Percentiles rank a stretch among this genome's conserved stretches.
These are phyloP conservation scores for Stachybotrys chlorohalonatus DNA, from an alignment of 2,329 filamentous ascomycete species.

Conservation along the genomic window DNA sequence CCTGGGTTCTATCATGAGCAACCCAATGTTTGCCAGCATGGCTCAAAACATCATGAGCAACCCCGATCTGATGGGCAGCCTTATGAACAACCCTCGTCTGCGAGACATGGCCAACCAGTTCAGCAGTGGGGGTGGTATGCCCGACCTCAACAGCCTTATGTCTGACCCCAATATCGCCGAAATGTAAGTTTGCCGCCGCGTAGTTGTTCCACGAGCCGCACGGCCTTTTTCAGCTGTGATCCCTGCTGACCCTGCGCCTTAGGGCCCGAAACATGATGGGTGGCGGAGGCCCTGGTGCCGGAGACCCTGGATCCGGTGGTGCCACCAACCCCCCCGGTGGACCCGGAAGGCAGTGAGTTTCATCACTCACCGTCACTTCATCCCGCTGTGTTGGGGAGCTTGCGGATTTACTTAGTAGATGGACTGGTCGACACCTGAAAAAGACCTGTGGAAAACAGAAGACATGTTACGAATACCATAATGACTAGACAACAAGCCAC, in stretches of 20 bases:
- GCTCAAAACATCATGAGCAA: conserved; percentile 97
- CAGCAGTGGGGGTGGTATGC: conserved; percentile 73
- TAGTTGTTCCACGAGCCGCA: too few relatives aligned
- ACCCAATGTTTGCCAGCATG: conserved; percentile 97
- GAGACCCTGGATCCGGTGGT: conserved; percentile 11
- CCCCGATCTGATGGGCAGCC: conserved; percentile 79
- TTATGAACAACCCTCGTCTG: conserved; percentile 90
- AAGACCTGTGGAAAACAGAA: neutral
- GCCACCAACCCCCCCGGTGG: conserved; percentile 14
- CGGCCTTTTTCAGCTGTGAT: too few relatives aligned
- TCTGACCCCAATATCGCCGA: conserved; percentile 85
- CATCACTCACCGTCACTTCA: too few relatives aligned
- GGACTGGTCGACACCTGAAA: neutral
- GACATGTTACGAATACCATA: neutral
- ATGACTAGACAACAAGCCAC: neutral
- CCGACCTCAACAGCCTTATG: conserved; percentile 80
- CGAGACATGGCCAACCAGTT: conserved; percentile 81
- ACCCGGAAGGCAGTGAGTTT: conserved; percentile 10
- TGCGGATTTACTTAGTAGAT: neutral
- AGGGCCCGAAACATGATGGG: conserved; percentile 41
- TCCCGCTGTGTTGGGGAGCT: neutral
- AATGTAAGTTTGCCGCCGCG: conserved; percentile 56
- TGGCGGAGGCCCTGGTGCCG: conserved; percentile 17
- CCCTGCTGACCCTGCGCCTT: neutral
- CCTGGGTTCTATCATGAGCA: conserved; percentile 80